A percentile compares a stretch with the other conserved stretches of the same genome.
Conservation (phyloP, 2,329 filamentous ascomycete genomes). For the Penicillium sp. region DNA sequence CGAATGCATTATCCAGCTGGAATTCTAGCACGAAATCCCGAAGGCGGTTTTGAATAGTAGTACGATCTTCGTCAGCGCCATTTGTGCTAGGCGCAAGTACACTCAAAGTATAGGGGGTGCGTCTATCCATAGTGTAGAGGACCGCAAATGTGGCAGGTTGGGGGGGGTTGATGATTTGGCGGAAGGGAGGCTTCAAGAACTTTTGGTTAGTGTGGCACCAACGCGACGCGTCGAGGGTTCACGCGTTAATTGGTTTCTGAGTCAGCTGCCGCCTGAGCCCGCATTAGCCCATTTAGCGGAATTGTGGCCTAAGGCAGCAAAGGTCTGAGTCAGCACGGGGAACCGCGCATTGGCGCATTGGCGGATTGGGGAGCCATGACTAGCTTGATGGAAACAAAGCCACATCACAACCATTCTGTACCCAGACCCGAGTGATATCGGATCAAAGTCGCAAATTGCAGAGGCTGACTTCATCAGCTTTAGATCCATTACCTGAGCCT, state of each 20-base stretch:
- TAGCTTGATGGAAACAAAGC: slow-evolving; percentile 19
- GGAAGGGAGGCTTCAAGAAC: slow-evolving; percentile 24
- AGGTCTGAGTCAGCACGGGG: slow-evolving; percentile 11
- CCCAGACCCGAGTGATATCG: background rate
- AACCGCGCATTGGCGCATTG: slow-evolving; percentile 20
- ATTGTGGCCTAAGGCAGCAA: background rate
- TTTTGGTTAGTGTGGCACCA: slow-evolving; percentile 28
- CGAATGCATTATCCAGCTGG: slow-evolving; percentile 87
- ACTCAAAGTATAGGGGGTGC: slow-evolving; percentile 80
- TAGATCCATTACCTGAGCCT: slow-evolving; percentile 4
- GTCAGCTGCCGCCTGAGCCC: slow-evolving; percentile 11
- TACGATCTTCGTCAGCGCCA: slow-evolving; percentile 65
- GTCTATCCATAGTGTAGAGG: slow-evolving; percentile 68
- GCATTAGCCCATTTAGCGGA: background rate
- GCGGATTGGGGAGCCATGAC: slow-evolving; percentile 29
- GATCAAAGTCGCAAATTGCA: background rate
- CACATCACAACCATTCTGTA: slow-evolving; percentile 23
- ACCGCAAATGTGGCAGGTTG: slow-evolving; percentile 18
- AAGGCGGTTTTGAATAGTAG: slow-evolving; percentile 73
- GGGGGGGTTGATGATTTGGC: slow-evolving; percentile 14
- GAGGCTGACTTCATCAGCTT: slow-evolving; percentile 1
- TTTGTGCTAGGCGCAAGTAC: slow-evolving; percentile 69
- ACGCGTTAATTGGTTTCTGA: slow-evolving; percentile 43
- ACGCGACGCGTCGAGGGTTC: slow-evolving; percentile 35
- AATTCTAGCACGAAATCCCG: slow-evolving; percentile 92